phyloP scores from a whole-genome alignment of 1,284 basidiomycete genomes.

The Entoloma clypeatum region DNA sequence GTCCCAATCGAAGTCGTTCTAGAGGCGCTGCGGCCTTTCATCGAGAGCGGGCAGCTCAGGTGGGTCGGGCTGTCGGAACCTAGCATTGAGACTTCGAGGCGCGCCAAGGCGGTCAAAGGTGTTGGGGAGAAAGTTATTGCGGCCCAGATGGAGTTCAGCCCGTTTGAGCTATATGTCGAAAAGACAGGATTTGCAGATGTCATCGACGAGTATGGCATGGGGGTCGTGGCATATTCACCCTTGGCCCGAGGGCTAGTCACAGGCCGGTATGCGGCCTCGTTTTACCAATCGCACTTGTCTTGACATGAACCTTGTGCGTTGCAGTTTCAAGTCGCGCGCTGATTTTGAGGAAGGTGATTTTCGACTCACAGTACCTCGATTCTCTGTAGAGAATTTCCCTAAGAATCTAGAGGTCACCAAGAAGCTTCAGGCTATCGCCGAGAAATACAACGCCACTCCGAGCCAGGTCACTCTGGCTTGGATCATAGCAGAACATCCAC shows the following conservation, averaged over 20 bases:
- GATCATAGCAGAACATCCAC: constrained; percentile 33
- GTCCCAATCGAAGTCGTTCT: constrained; percentile 12
- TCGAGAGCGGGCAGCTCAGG: constrained; percentile 10
- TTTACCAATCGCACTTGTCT: not conserved
- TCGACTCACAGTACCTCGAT: constrained; percentile 20
- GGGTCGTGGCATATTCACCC: constrained; percentile 10
- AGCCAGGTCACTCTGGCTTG: constrained; percentile 49
- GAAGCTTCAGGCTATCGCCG: constrained; percentile 25
- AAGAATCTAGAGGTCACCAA: constrained; percentile 38
- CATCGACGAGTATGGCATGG: constrained; percentile 6
- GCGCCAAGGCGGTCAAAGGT: constrained; percentile 7
- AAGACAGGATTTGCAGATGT: constrained; percentile 6
- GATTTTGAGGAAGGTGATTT: constrained; percentile 22
- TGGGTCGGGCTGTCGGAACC: constrained; percentile 11
- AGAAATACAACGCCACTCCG: constrained; percentile 34
- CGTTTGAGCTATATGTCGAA: constrained; percentile 10
- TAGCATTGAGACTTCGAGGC: constrained; percentile 9
- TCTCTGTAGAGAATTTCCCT: constrained; percentile 39
- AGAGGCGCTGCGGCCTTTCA: constrained; percentile 7
- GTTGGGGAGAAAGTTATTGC: constrained; percentile 13
- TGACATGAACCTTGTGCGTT: not conserved
- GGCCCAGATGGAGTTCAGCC: constrained; percentile 11
- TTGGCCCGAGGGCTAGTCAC: constrained; percentile 12
- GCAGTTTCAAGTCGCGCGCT: constrained; percentile 16
- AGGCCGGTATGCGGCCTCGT: constrained; percentile 3